phyloP scores from a whole-genome alignment of 768 basidiomycete species.

The Mrakia frigida region DNA sequence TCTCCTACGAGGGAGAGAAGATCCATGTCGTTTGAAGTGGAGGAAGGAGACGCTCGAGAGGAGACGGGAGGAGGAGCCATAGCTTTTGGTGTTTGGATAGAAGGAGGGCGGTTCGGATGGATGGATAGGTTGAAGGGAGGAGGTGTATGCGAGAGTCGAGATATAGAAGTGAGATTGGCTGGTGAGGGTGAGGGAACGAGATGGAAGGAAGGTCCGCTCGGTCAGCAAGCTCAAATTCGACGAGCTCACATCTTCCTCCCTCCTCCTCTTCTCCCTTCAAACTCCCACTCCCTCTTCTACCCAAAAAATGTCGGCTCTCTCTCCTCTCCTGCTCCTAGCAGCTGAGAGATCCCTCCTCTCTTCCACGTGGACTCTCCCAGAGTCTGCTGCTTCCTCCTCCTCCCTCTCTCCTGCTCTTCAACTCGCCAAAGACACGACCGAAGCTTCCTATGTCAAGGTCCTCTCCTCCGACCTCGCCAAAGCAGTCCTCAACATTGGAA shows the following conservation, averaged over 20 bases:
- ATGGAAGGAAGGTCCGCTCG: slow-evolving; percentile 1
- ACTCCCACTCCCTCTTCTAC: background rate
- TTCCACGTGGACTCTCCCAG: slow-evolving; percentile 16
- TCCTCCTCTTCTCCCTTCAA: background rate
- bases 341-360: slow-evolving; percentile 19
- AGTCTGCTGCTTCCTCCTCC: background rate
- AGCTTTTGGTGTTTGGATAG: slow-evolving; percentile 40
- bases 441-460: slow-evolving; percentile 45
- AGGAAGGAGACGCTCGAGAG: slow-evolving; percentile 37
- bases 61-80: slow-evolving; percentile 42
- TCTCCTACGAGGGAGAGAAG: slow-evolving; percentile 38
- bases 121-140: background rate
- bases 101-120: background rate
- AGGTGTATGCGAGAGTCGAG: background rate
- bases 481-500: slow-evolving; percentile 44
- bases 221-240: background rate
- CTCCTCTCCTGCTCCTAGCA: background rate
- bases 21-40: slow-evolving; percentile 19
- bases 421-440: slow-evolving; percentile 40
- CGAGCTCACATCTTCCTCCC: background rate
- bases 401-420: slow-evolving; percentile 14
- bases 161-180: background rate
- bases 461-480: slow-evolving; percentile 47
- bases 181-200: background rate
- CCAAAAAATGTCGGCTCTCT: background rate